Base-by-base conservation (phyloP, 2,329 filamentous ascomycete species). In the Neophaeococcomyces aloes region DNA sequence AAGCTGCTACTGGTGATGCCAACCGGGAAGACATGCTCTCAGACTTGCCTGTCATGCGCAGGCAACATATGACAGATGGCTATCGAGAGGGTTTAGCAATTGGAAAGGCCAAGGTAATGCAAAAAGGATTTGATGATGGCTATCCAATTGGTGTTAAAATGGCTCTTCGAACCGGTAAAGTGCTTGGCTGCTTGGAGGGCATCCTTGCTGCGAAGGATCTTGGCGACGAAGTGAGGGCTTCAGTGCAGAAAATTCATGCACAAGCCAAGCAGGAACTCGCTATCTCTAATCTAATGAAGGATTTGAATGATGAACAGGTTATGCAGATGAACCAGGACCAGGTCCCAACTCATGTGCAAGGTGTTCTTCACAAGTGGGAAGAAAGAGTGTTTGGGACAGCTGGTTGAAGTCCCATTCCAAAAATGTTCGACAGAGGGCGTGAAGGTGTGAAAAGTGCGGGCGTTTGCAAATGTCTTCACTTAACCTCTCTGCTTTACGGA, bases 41-140 rank as follows among this genome's bases (percentile, higher is more conserved):
- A n/a, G 87, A 94, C 55, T 74, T 91, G 39, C 78, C 75, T 15
- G 79, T 83, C 18, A 73, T 94, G 13, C 79, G 83, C 55, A 74
- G 77, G 32, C 79, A 83, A 44, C 86, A 94, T 61, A 75, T 78
- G 41, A 95, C 84, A 6, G 80, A 84, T 30, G 91, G 91, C 15
- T 96, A 96, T 65, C 81, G 89, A 47, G 88, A 95, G 56, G 91
- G 89, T 34, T 75, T 96, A 42, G 74, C 81, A 0, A 69, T 68
- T 2, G 83, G 83, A 25, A 96, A 96, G 61, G 75, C 76, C 19
- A 66, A 72, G 37, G 82, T 79, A 56, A 77, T 95, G 19, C 91
- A 98, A 64, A 71, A 72, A 11, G 89, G 89, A 0, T 96, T 98
- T 58, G 91, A 98, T 60, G 85, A 89, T 51, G 89, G 89, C 0